A percentile compares a stretch with the other conserved stretches of the same genome.
Evolutionary conservation across 805 yeast species (phyloP).

Genomic region (Starmerella apis): DNA sequence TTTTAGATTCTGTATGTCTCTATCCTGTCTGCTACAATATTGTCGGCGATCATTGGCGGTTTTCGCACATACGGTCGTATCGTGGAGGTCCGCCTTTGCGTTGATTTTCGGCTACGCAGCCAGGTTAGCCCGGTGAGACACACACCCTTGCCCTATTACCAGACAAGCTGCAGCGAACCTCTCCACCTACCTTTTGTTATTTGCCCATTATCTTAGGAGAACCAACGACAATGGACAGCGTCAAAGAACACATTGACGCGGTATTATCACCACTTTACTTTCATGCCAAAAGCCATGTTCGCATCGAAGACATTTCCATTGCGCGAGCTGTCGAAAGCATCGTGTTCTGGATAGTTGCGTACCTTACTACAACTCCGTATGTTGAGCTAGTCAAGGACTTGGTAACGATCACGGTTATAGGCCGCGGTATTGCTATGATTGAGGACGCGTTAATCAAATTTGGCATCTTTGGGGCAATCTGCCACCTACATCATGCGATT

Average conservation of each 20-base stretch:
- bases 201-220: neutral
- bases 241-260: constrained; percentile 1
- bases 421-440: constrained; percentile 13
- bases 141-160: neutral
- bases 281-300: neutral
- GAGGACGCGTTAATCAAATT: constrained; percentile 17
- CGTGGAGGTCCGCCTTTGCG: too few species aligned
- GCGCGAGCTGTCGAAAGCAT: neutral
- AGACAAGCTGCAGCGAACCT: neutral
- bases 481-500: constrained; percentile 7
- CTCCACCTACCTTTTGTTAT: neutral
- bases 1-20: too few species aligned
- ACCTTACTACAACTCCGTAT: constrained; percentile 3
- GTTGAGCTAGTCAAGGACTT: constrained; percentile 10
- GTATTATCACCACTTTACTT: neutral
- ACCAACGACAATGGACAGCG: neutral
- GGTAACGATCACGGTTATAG: constrained; percentile 14
- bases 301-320: neutral
- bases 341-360: constrained; percentile 4
- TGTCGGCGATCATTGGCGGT: too few species aligned
- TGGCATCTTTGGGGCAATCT: constrained; percentile 25
- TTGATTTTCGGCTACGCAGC: constrained; percentile 1
- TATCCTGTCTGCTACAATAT: too few species aligned
- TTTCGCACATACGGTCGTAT: too few species aligned
- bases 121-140: neutral